Base-by-base conservation (phyloP, 495 filamentous ascomycete genomes). In the Penicillium soppii region DNA sequence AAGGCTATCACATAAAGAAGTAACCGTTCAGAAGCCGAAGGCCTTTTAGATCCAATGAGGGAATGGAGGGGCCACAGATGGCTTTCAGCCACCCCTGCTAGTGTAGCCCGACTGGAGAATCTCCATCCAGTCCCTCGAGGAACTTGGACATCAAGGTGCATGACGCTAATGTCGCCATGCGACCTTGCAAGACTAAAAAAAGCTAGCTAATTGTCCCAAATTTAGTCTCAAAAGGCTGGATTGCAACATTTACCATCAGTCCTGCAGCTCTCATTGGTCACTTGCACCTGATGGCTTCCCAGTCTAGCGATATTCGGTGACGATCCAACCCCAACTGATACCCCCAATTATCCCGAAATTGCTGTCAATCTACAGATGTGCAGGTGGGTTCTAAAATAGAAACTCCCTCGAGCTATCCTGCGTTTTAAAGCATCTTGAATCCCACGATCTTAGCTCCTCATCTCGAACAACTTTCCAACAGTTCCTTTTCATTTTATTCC, bases 361-460 rank as follows among this genome's bases (percentile, higher is more conserved):
- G 42, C 42, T 32, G 42, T 17, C 15, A 22, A 16, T 47, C 27
- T 36, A 22, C 15, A 20, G 40, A 26, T 7, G 13, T 23, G 20
- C 20, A 36, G 33, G 30, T 37, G 44, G 32, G 25, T 47, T 47
- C 44, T 33, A 47, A 47, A 47, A 47, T 47, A 47, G 44, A 47
- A 47, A 47, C 44, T 22, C 30, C 33, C 27, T 6, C 40, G 13
- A 38, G 29, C 32, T 47, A 47, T 37, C 32, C 5, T 38, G 32
- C 23, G 44, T 38, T 47, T 47, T 47, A 47, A 47, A 50, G 38
- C 29, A 29, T 58, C 52, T 38, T 32, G 48, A 21, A 53, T 58
- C 47, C 46, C 43, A 30, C 44, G 43, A 52, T 56, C 29, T 32
- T 7, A 12, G 29, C 10, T 32, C 29, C 29, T 5, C 43, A 36